Evolutionary conservation across 2,329 filamentous ascomycete species (phyloP), one percentile per base, ranked within the genome.

Genomic region (Thelonectria olida): DNA sequence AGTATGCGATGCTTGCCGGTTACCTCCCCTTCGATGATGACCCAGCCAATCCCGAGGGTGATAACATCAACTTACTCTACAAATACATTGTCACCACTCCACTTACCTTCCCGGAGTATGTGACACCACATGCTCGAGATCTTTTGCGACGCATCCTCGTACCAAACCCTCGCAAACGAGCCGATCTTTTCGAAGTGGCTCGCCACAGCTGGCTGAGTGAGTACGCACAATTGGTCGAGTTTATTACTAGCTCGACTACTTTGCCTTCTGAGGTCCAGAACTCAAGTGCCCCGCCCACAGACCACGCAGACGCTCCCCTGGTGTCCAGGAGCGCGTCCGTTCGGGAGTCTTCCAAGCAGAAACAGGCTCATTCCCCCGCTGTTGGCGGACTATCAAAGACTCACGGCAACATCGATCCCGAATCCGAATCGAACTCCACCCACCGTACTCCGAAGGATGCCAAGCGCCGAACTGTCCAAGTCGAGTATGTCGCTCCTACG

Each of bases 81-180:
- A 98, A 98, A 81, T 99, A 99, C 80, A 99, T 99, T 71, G 95
- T 97, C 61, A 96, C 93, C 56, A 99, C 96, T 1, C 94, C 95
- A 34, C 86, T 99, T 41, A 98, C 95, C 4, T 99, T 99, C 76
- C 96, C 96, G 63, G 96, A 99, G 88, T 98, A 98, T 75, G 96
- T 99, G 69, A 97, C 96, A 7, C 96, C 96, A 7, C 96, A 99
- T 77, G 95, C 96, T 20, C 88, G 96, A 72, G 96, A 99, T 77
- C 85, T 99, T 1, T 83, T 99, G 47, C 90, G 96, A 62, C 89
- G 96, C 54, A 99, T 99, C 62, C 85, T 99, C 42, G 96, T 99
- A 0, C 95, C 96, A 6, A 96, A 98, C 76, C 96, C 96, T 52
- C 87, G 96, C 66, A 96, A 97, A 79, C 89, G 96, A 74, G 96